phyloP scores from a whole-genome alignment of 2,329 filamentous ascomycete species.

The Beauveria medogensis region DNA sequence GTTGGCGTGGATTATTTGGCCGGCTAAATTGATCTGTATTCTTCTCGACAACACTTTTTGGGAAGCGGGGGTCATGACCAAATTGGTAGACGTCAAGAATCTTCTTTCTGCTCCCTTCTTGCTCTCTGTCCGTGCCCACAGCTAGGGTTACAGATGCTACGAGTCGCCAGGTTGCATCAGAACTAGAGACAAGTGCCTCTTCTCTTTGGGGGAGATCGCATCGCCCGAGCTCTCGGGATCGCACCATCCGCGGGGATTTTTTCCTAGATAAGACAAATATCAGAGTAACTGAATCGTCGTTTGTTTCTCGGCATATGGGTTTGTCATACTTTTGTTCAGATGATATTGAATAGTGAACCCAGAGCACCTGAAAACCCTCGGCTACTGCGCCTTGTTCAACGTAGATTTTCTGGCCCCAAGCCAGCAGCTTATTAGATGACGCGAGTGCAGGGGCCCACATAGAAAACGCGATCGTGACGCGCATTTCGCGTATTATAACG shows the following conservation, averaged over 20 bases:
- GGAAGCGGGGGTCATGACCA: neutral
- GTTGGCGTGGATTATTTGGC: neutral
- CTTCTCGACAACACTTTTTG: no score
- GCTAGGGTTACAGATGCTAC: conserved; percentile 4
- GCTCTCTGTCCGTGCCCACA: conserved; percentile 3
- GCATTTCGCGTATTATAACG: conserved; percentile 4
- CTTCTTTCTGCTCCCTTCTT: neutral
- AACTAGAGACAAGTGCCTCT: conserved; percentile 5
- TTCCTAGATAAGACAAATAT: neutral
- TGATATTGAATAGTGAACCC: neutral
- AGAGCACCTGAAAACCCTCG: neutral
- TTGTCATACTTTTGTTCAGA: no score
- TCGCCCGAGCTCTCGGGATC: neutral
- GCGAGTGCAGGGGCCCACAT: neutral
- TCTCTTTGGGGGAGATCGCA: neutral
- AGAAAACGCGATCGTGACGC: conserved; percentile 7
- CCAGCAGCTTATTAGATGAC: neutral
- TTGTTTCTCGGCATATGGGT: neutral
- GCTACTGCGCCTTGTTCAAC: neutral
- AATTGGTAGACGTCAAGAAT: neutral
- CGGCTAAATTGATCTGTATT: neutral
- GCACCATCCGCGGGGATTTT: neutral
- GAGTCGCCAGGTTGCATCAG: neutral
- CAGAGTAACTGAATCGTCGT: neutral
- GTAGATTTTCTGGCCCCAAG: neutral